These are phyloP conservation scores for Nigrospora sphaerica DNA, from an alignment of 2,329 filamentous ascomycete species.

Conservation along the genomic window DNA sequence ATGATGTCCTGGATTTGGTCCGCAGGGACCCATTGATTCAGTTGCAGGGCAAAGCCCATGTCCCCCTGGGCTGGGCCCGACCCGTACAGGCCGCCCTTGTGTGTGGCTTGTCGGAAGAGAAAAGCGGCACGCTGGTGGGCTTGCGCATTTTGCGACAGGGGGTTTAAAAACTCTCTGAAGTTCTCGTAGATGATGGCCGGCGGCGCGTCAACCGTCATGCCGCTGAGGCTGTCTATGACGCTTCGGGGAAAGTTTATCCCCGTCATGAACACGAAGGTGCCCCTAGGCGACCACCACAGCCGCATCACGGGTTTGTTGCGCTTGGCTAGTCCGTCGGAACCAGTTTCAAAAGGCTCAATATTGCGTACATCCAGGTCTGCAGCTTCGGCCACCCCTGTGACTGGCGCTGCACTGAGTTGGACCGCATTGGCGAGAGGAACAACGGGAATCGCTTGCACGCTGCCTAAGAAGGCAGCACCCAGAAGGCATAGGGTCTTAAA, in stretches of 20 bases:
- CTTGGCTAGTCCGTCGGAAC: neutral
- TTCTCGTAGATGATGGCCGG: neutral
- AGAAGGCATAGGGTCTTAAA: neutral
- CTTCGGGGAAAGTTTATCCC: neutral
- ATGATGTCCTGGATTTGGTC: neutral
- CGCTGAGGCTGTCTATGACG: neutral
- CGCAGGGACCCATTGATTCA: neutral
- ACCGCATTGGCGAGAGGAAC: neutral
- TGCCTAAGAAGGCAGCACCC: neutral
- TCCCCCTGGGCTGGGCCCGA: neutral
- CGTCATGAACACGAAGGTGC: neutral
- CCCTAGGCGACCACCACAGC: neutral
- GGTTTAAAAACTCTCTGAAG: neutral
- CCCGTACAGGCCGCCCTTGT: neutral
- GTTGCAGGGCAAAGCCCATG: neutral
- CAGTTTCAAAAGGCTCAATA: neutral
- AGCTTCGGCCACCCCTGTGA: no score
- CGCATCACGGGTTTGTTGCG: neutral
- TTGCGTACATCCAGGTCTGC: neutral
- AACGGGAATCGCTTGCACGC: neutral
- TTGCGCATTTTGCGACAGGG: no score
- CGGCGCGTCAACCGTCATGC: neutral
- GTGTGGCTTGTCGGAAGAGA: neutral
- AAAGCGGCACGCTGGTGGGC: neutral
- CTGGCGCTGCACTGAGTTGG: neutral